A percentile compares a stretch with the other conserved stretches of the same genome.
phyloP scores from a whole-genome alignment of 2,329 filamentous ascomycete genomes.

The Scedosporium aurantiacum region DNA sequence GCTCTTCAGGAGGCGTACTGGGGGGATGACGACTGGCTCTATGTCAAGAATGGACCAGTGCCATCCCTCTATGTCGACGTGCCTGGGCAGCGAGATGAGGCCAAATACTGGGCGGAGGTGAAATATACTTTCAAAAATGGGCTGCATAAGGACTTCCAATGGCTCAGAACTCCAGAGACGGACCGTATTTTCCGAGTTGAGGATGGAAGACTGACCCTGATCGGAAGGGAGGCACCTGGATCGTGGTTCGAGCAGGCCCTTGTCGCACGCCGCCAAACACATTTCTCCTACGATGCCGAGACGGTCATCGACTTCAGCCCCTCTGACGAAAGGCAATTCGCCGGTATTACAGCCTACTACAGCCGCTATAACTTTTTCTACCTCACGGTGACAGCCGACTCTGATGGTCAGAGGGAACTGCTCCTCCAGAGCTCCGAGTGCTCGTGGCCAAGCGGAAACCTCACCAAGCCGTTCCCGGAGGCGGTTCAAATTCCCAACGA shows the following conservation, averaged over 20 bases:
- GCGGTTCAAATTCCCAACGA: conserved; percentile 39
- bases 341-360: conserved; percentile 51
- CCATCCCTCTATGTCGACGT: conserved; percentile 42
- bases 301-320: conserved; percentile 43
- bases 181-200: conserved; percentile 37
- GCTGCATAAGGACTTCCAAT: conserved; percentile 43
- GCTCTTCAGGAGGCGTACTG: conserved; percentile 49
- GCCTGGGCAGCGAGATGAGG: conserved; percentile 34
- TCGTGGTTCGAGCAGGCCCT: conserved; percentile 50
- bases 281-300: conserved; percentile 52
- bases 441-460: conserved; percentile 40
- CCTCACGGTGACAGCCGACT: conserved; percentile 44
- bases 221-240: conserved; percentile 40
- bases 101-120: conserved; percentile 36
- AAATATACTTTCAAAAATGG: conserved; percentile 34
- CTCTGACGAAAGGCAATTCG: conserved; percentile 47
- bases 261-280: conserved; percentile 42
- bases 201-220: conserved; percentile 30
- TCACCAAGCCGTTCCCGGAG: conserved; percentile 29
- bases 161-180: conserved; percentile 43
- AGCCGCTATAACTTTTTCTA: conserved; percentile 57
- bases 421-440: conserved; percentile 45
- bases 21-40: conserved; percentile 50
- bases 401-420: conserved; percentile 45
- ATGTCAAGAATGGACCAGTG: conserved; percentile 46